Evolutionary conservation across 192 early-diverging fungal species (phyloP), one percentile per base, ranked within the genome.

Genomic region (Kappamyces sp.): DNA sequence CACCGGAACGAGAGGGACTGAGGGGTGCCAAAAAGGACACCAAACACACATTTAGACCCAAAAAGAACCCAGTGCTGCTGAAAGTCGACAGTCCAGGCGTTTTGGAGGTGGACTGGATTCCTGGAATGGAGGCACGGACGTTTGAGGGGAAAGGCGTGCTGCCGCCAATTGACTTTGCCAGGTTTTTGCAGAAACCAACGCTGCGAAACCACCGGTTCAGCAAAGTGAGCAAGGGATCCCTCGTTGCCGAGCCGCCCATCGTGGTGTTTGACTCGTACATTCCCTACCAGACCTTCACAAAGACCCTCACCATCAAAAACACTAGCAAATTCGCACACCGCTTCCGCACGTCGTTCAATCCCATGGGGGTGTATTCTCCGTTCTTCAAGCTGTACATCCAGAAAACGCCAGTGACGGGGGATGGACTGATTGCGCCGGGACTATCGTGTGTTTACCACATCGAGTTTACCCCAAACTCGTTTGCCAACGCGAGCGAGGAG

Each of bases 391-490:
- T 71, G 32, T 42, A 47, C 15, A 48, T 80, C 13, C 57, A 62
- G 1, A 33, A 51, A 6, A 58, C 70, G 15, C 77, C 77, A 9
- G 33, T 55, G 1, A 47, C 62, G 4, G 64, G 61, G 42, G 57
- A 68, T 12, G 73, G 74, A 2, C 69, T 74, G 36, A 59, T 80
- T 23, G 78, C 78, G 0, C 74, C 78, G 4, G 74, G 74, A 4
- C 66, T 80, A 68, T 65, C 65, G 41, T 63, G 61, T 10, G 12
- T 48, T 39, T 80, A 74, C 53, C 46, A 44, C 12, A 60, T 80
- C 15, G 55, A 66, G 0, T 80, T 80, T 50, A 63, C 41, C 3
- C 78, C 78, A 5, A 51, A 73, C 38, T 68, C 68, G 5, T 58
- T 73, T 15, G 74, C 71, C 1, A 60, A 73, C 59, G 74, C 49